Conservation (phyloP, 805 yeast genomes). For the Grigorovia transvaalensis region DNA sequence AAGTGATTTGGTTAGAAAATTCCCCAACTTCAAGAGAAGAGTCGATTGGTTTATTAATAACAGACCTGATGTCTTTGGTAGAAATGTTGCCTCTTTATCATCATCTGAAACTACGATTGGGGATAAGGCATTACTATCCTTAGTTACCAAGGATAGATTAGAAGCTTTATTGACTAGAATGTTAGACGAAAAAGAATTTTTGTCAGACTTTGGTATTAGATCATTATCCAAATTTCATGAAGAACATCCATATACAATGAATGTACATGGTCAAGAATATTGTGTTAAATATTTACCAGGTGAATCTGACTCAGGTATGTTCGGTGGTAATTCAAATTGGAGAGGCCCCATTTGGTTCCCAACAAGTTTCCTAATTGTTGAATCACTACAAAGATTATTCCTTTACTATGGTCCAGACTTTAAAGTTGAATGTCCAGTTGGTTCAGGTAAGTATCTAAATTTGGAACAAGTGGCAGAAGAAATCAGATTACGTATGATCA, state of each 20-base stretch:
- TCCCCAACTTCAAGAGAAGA: constrained; percentile 75
- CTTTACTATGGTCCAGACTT: constrained; percentile 79
- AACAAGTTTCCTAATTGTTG: constrained; percentile 74
- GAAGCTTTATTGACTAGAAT: constrained; percentile 63
- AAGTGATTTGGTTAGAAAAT: constrained; percentile 64
- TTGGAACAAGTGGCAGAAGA: constrained; percentile 87
- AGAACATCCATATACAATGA: constrained; percentile 73
- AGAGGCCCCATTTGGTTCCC: constrained; percentile 98
- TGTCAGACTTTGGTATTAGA: constrained; percentile 77
- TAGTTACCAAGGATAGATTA: constrained; percentile 73
- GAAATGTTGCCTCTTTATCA: constrained; percentile 80
- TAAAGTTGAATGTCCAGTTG: constrained; percentile 80
- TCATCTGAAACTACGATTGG: constrained; percentile 59
- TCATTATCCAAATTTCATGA: constrained; percentile 82
- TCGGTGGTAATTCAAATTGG: constrained; percentile 97
- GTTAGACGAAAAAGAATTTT: constrained; percentile 79
- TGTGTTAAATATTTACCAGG: constrained; percentile 72
- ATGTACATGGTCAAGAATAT: constrained; percentile 65
- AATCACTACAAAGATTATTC: constrained; percentile 77
- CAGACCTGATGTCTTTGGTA: constrained; percentile 54
- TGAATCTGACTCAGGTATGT: constrained; percentile 84
- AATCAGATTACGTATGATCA: constrained; percentile 75
- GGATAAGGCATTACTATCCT: constrained; percentile 65
- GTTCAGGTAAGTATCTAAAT: constrained; percentile 65
- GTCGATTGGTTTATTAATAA: constrained; percentile 76